Base-by-base conservation (phyloP, 2,329 filamentous ascomycete species). In the Claviceps fusiformis region DNA sequence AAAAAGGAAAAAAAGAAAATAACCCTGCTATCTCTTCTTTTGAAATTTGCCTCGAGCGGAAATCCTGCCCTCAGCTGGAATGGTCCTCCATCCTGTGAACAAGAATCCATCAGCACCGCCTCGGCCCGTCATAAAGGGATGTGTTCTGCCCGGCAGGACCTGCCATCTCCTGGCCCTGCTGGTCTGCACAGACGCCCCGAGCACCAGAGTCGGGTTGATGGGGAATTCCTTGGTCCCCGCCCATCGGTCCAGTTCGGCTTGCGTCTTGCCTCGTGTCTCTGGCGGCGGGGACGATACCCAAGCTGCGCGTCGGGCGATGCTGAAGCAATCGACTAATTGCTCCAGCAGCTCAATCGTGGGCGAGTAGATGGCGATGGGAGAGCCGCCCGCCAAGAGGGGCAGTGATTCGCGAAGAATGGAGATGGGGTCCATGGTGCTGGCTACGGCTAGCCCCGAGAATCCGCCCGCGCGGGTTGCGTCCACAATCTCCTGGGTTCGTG, bases 41-140 rank as follows among this genome's bases (percentile, higher is more conserved):
- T 88, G 87, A 54, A 82, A 83, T 64, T 85, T 86, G 0, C 93
- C 93, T 57, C 89, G 82, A 1, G 92, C 92, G 64, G 89, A 85
- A 5, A 96, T 85, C 62, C 79, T 83, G 2, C 87, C 89, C 63
- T 88, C 81, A 0, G 87, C 82, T 0, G 93, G 93, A 49, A 92
- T 73, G 1, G 93, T 89, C 61, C 84, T 81, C 67, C 86, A 88
- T 0, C 80, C 92, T 33, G 89, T 92, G 61, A 97, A 90, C 3
- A 98, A 68, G 68, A 89, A 98, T 0, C 93, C 93, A 65, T 97
- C 92, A 0, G 89, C 83, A 0, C 92, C 92, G 24, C 93, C 93
- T 45, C 81, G 79, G 43, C 83, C 83, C 57, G 88, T 95, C 93
- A 98, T 98, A 55, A 95, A 70, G 7, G 93, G 93, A 72, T 98